These are phyloP conservation scores for Phytopythium sindhum DNA, from an alignment of 352 stramenopile species.

Conservation along the genomic window DNA sequence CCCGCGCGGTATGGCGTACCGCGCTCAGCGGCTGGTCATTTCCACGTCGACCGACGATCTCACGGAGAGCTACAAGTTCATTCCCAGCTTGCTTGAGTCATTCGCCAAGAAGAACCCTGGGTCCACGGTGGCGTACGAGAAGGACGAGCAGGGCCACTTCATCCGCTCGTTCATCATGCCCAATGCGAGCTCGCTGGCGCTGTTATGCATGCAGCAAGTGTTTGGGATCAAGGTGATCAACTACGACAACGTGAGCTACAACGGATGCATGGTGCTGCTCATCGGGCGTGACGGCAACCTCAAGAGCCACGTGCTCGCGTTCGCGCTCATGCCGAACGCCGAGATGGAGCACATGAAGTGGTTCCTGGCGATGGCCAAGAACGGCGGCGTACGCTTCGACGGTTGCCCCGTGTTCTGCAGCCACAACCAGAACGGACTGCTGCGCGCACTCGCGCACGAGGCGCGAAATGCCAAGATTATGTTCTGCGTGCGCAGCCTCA, in stretches of 20 bases:
- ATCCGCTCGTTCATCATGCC: slow-evolving; percentile 72
- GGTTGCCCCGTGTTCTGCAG: slow-evolving; percentile 54
- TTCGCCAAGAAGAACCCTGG: slow-evolving; percentile 72
- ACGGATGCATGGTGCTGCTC: slow-evolving; percentile 53
- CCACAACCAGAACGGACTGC: slow-evolving; percentile 52
- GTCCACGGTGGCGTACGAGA: slow-evolving; percentile 58
- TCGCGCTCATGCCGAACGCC: slow-evolving; percentile 58
- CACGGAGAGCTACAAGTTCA: slow-evolving; percentile 81
- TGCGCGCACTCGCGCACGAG: slow-evolving; percentile 53
- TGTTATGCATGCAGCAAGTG: slow-evolving; percentile 58
- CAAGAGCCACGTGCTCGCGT: slow-evolving; percentile 60
- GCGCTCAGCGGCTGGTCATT: slow-evolving; percentile 66
- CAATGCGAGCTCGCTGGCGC: slow-evolving; percentile 38
- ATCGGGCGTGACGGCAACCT: slow-evolving; percentile 71
- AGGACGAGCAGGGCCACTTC: slow-evolving; percentile 60
- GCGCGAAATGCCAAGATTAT: slow-evolving; percentile 56
- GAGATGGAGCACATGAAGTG: slow-evolving; percentile 73
- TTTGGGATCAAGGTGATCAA: slow-evolving; percentile 73
- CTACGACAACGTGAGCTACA: slow-evolving; percentile 69
- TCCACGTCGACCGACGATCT: slow-evolving; percentile 68
- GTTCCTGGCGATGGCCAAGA: slow-evolving; percentile 61
- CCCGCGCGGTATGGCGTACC: slow-evolving; percentile 65
- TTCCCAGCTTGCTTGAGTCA: slow-evolving; percentile 66
- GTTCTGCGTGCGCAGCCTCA: slow-evolving; percentile 66
- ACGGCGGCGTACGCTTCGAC: slow-evolving; percentile 44